Base-by-base conservation (phyloP, 2,329 filamentous ascomycete species). In the Cladosporium sp. region DNA sequence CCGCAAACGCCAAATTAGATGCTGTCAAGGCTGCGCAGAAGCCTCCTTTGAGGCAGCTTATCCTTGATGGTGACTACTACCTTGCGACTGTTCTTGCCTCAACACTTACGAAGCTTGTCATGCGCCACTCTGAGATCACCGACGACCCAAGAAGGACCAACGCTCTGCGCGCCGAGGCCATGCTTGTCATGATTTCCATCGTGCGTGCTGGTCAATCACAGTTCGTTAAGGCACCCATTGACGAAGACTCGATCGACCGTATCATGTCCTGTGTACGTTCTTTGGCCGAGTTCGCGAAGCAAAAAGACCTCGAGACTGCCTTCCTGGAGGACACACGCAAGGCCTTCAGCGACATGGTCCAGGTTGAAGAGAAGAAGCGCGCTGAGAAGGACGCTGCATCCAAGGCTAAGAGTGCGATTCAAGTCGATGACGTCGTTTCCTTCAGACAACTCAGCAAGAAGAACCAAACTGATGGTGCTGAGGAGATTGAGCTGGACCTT, bases 161-260 rank as follows among this genome's bases (percentile, higher is more conserved):
- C 67, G 92, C 93, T 28, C 83, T 99, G 24, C 88, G 91, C 50
- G 94, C 94, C 3, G 94, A 99, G 75, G 94, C 94, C 44, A 99
- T 99, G 94, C 83, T 99, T 54, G 97, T 99, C 71, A 96, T 97
- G 92, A 96, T 99, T 66, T 97, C 94, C 4, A 95, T 99, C 65
- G 91, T 99, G 64, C 91, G 94, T 50, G 94, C 97, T 60, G 94
- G 94, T 39, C 94, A 99, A 75, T 97, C 93, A n/a, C 91, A 96
- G 63, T 99, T 99, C 66, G 94, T 96, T 70, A 97, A 97, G 78
- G 89, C 91, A 1, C 90, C 91, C 2, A 97, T 99, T 63, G 94
- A 99, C 62, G 94, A 99, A 73, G 94, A 99, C 72, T 97, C 94
- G 0, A 84, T 97, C n/a, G 94, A 99, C 73, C 87, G 94, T 67